Conservation (phyloP, 2,329 filamentous ascomycete species). For the Diaporthe vexans region DNA sequence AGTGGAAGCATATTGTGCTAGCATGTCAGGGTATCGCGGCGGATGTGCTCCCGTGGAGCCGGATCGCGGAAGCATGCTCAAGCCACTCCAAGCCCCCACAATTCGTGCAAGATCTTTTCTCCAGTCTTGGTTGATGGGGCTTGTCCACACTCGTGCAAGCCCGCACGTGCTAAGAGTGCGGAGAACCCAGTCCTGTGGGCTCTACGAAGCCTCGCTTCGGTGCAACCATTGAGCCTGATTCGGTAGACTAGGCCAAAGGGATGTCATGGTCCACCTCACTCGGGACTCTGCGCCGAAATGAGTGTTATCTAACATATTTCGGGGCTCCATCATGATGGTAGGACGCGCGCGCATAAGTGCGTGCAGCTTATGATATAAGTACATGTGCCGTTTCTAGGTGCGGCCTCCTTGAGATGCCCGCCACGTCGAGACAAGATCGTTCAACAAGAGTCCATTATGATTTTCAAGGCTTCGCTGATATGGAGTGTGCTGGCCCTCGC, state of each 20-base stretch:
- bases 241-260: neutral
- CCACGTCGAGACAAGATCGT: neutral
- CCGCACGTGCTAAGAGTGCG: slow-evolving; percentile 23
- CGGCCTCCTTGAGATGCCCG: neutral
- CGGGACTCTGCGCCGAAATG: slow-evolving; percentile 12
- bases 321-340: neutral
- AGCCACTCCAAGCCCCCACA: neutral
- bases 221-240: slow-evolving; percentile 23
- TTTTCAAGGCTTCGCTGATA: neutral
- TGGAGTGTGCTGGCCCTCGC: slow-evolving; percentile 13
- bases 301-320: neutral
- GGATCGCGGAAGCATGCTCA: slow-evolving; percentile 1
- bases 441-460: slow-evolving; percentile 17
- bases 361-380: slow-evolving; percentile 2
- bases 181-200: slow-evolving; percentile 37
- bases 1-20: neutral
- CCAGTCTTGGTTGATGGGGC: slow-evolving; percentile 29
- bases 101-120: slow-evolving; percentile 42
- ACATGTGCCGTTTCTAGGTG: neutral
- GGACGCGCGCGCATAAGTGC: neutral
- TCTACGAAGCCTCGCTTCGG: slow-evolving; percentile 15
- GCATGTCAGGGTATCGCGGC: neutral
- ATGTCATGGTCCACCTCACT: neutral
- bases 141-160: slow-evolving; percentile 34
- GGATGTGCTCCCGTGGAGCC: slow-evolving; percentile 33